Base-by-base conservation (phyloP, 2,329 filamentous ascomycete genomes). In the Fusarium pseudograminearum region DNA sequence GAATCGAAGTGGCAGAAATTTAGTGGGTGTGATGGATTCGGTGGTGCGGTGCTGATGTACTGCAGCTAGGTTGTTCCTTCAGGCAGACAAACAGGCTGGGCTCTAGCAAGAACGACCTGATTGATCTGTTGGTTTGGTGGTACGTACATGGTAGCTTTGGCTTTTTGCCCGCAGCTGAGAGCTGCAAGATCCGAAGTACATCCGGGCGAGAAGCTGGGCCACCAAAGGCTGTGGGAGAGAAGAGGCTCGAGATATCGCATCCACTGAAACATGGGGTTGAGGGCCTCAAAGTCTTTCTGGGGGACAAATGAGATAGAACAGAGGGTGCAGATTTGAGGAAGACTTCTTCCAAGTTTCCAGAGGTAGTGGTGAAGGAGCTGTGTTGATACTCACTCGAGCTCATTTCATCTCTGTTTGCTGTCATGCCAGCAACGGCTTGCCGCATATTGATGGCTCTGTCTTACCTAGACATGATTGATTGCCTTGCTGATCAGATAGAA, bases 1-100 rank as follows among this genome's bases (percentile, higher is more conserved):
- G 56, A 65, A 46, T 74, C 62, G 73, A 64, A 64, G 73, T 72
- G 72, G 73, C 70, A 75, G 73, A 75, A 74, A 75, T 75, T 75
- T 75, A 73, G 72, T 60, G 72, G 70, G 70, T 70, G 57, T 51
- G 47, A 33, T 51, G 18, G 42, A n/a, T 45, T 30, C 42, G 42
- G 42, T 44, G 57, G 69, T 71, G 73, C 48, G 46, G 70, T 71
- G 73, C 73, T 75, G 72, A 73, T 75, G 47, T 26, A 38, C 45
- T 48, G 30, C 45, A 51, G 33, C 47, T 51, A 38, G 47, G 34
- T 51, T 38, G 33, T 51, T 74, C 73, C 65, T 73, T 74, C 61
- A 69, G 72, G 61, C 58, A 67, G 71, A 64, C 50, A 54, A 59
- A 30, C 51, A 48, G 65, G 68, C 61, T 67, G 66, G 57, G 51